Conservation (phyloP, 2,329 filamentous ascomycete species). For the Apiospora rasikravindrae region DNA sequence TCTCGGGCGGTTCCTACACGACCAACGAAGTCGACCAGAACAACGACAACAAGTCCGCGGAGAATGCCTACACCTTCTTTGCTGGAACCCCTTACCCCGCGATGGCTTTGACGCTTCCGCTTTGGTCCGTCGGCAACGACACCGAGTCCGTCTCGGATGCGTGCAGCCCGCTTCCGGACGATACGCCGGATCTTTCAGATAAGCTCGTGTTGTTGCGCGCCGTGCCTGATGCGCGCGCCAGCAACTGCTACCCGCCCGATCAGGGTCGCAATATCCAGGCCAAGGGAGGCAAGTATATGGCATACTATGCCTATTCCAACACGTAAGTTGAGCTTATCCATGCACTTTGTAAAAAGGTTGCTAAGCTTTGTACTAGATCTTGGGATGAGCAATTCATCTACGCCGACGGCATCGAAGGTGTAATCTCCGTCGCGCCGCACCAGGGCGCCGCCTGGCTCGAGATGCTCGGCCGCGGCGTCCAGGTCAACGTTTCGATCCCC, state of each 20-base stretch:
- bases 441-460: constrained; percentile 34
- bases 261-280: constrained; percentile 47
- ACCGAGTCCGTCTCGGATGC: constrained; percentile 38
- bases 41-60: background rate
- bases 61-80: constrained; percentile 23
- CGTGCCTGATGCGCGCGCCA: constrained; percentile 31
- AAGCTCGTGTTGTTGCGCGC: constrained; percentile 46
- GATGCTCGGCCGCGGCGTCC: constrained; percentile 28
- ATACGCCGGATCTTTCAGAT: constrained; percentile 46
- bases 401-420: constrained; percentile 24
- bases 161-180: constrained; percentile 44
- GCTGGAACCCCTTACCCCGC: constrained; percentile 24
- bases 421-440: constrained; percentile 26
- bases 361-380: background rate
- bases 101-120: constrained; percentile 26
- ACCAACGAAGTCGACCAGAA: background rate
- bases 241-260: constrained; percentile 39
- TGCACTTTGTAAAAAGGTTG: background rate
- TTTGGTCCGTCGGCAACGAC: constrained; percentile 40
- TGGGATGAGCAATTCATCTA: constrained; percentile 8
- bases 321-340: constrained; percentile 26
- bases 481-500: constrained; percentile 31
- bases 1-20: constrained; percentile 20
- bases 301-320: constrained; percentile 43
- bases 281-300: constrained; percentile 47